Base-by-base conservation (phyloP, 1,139 yeast species). In the Protomyces gravidus region DNA sequence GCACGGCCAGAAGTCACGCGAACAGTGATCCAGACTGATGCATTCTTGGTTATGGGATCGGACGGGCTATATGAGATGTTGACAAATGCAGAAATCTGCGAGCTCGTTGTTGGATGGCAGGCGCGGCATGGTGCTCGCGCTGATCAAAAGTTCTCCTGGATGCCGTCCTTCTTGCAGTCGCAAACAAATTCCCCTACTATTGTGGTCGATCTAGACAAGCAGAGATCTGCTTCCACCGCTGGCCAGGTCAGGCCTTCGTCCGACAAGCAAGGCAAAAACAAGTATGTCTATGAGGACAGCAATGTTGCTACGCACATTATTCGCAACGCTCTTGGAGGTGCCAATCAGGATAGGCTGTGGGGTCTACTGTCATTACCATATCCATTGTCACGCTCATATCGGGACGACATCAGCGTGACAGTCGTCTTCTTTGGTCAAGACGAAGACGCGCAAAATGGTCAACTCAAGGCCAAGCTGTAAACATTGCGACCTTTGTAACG, bases 391-490 rank as follows among this genome's bases (percentile, higher is more conserved):
- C 82, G 98, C 72, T 80, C 89, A 55, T 92, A 90, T 73, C 82
- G 98, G 72, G 98, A 92, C 74, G 98, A 92, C 70, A 78, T 92
- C 68, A 90, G 97, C 0, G 97, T 90, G 7, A 89, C 97, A 2
- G 98, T 92, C 26, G 89, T 90, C 2, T 92, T 92, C 72, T 92
- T 92, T 70, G 95, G 94, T 13, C 78, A 80, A 21, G 50, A 40
- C 23, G 36, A 17, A n/a, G 66, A 66, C 19, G 13, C 47, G 5
- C 28, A 26, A 5, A 19, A 6, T 5, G 33, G 23, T 2, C 42
- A 40, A n/a, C 5, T 32, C 25, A 28, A 36, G 28, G 58, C 58
- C 26, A 53, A 53, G 27, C 26, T 53, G 47, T 53, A 39, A 17
- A 30, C 21, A 7, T 5, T n/a, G 11, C 36, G 42, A 5, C 17